Conservation (phyloP, 345 rosid genomes). For the Syzygium oleosum region DNA sequence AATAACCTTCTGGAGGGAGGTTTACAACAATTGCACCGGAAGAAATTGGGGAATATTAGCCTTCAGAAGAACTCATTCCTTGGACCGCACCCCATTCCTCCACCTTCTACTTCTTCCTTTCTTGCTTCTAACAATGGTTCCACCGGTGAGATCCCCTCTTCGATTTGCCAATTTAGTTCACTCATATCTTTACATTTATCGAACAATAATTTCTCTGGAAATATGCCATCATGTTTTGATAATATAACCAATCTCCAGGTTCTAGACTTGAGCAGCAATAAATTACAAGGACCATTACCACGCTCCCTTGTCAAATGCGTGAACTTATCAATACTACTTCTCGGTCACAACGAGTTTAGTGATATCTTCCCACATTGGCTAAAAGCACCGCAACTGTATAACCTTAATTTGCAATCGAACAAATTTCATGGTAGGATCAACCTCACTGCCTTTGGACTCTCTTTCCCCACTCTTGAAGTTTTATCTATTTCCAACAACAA, state of each 20-base stretch:
- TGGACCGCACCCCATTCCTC: not conserved
- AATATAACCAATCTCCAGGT: accelerated
- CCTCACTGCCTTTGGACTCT: not conserved
- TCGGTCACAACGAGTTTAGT: accelerated
- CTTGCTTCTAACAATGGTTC: no score
- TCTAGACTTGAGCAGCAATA: not conserved
- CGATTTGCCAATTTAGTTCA: accelerated
- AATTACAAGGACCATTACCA: not conserved
- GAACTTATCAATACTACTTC: accelerated
- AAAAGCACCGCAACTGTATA: accelerated
- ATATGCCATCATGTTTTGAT: not conserved
- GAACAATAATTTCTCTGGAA: not conserved
- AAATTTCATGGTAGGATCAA: not conserved
- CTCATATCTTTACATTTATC: no score
- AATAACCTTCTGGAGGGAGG: not conserved
- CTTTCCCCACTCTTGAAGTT: accelerated
- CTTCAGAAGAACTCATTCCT: accelerated
- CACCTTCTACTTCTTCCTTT: accelerated
- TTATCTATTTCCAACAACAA: not conserved
- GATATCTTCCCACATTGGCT: not conserved
- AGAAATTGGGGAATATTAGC: accelerated
- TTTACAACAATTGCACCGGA: not conserved
- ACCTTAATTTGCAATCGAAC: not conserved
- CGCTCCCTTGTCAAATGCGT: not conserved
- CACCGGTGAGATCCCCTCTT: not conserved